Evolutionary conservation across 306 rosid genomes (phyloP).

Genomic region (Styphnolobium japonicum): DNA sequence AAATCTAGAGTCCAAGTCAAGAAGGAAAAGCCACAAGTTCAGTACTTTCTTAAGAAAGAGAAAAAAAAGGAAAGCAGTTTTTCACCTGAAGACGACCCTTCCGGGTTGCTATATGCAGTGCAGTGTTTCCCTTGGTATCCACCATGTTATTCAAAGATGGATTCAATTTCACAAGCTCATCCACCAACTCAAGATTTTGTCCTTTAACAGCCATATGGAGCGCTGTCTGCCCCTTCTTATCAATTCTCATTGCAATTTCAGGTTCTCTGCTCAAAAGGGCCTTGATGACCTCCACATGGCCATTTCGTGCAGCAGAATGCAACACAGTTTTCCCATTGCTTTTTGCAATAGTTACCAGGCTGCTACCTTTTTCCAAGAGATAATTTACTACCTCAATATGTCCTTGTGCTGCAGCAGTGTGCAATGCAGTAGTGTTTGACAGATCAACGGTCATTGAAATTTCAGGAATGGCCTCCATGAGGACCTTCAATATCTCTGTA

Average conservation of each 20-base stretch:
- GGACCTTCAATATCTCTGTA: conserved; percentile 67
- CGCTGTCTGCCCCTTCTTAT: conserved; percentile 80
- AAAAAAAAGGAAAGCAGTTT: conserved; percentile 1
- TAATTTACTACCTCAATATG: conserved; percentile 54
- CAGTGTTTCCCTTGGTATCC: conserved; percentile 71
- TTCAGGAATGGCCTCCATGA: conserved; percentile 62
- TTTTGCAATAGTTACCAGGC: conserved; percentile 52
- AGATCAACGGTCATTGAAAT: conserved; percentile 73
- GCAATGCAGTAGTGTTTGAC: conserved; percentile 76
- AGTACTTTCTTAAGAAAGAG: not conserved
- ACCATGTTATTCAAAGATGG: conserved; percentile 53
- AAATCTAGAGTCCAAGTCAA: conserved; percentile 2
- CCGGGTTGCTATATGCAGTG: conserved; percentile 66
- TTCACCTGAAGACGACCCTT: conserved; percentile 69
- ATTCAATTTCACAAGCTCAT: conserved; percentile 47
- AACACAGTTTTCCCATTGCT: conserved; percentile 75
- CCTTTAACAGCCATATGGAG: conserved; percentile 90
- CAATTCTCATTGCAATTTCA: conserved; percentile 51
- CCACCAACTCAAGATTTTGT: conserved; percentile 57
- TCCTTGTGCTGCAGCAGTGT: conserved; percentile 81
- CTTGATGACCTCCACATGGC: conserved; percentile 57
- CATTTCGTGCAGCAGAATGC: conserved; percentile 82
- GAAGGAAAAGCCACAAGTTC: not conserved
- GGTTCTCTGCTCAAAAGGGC: conserved; percentile 60
- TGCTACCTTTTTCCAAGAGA: conserved; percentile 50